Evolutionary conservation across 495 filamentous ascomycete species (phyloP).

Genomic region (Penicillium manginii): DNA sequence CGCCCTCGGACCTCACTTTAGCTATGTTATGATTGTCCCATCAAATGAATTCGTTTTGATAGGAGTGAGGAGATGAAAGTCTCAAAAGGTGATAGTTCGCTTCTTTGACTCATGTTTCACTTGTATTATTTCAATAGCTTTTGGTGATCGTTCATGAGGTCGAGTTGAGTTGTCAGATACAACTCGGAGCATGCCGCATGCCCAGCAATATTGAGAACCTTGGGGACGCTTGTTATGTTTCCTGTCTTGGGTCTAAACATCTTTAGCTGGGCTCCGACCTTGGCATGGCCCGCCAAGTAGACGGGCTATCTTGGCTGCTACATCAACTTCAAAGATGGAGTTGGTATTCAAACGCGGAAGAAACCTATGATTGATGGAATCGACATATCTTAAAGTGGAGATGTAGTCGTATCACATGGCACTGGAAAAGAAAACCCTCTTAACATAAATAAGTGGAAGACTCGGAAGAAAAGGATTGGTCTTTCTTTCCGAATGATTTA

Average conservation of each 20-base stretch:
- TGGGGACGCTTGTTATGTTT: not conserved
- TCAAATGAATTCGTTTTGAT: not conserved
- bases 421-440: no score
- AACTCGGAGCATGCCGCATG: not conserved
- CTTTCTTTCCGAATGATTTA: no score
- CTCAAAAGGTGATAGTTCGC: not conserved
- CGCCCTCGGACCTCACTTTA: not conserved
- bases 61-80: not conserved
- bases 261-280: not conserved
- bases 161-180: not conserved
- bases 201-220: not conserved
- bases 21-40: not conserved
- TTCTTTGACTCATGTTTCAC: no score
- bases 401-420: no score
- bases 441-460: no score
- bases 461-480: no score
- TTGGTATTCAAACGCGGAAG: not conserved
- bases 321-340: no score
- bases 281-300: not conserved
- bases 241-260: not conserved
- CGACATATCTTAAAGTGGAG: no score
- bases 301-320: not conserved
- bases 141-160: not conserved
- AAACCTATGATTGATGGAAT: not conserved
- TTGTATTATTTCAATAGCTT: not conserved